A percentile compares a stretch with the other conserved stretches of the same genome.
Evolutionary conservation across 164 flowering plant genomes (phyloP).

Genomic region (Litsea cubeba): DNA sequence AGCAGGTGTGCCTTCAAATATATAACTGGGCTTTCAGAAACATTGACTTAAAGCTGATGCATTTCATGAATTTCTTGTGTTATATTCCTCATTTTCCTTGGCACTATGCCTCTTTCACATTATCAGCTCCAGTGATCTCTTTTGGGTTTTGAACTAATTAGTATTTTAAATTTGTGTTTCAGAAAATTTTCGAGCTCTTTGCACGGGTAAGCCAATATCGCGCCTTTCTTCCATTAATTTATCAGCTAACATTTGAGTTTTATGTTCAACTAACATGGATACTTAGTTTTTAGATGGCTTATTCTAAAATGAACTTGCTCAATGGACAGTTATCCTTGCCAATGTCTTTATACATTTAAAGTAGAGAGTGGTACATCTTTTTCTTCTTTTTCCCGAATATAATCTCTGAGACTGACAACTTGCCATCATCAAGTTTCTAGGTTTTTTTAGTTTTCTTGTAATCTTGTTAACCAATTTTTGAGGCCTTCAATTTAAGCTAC

Average conservation of each 20-base stretch:
- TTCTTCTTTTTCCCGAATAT: neutral
- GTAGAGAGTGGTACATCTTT: neutral
- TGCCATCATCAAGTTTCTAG: neutral
- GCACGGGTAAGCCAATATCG: slow-evolving; percentile 56
- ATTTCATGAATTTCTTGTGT: too few relatives aligned
- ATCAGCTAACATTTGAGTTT: neutral
- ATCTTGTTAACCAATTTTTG: too few relatives aligned
- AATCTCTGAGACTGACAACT: neutral
- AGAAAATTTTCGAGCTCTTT: slow-evolving; percentile 93
- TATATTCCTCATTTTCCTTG: neutral
- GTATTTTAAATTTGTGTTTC: slow-evolving; percentile 17
- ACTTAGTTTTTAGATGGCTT: neutral
- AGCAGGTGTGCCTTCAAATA: slow-evolving; percentile 32
- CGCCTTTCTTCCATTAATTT: neutral
- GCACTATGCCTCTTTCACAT: neutral
- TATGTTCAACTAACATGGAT: neutral
- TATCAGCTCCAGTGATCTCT: neutral
- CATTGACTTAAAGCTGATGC: neutral
- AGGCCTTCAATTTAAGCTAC: too few relatives aligned
- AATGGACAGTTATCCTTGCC: too few relatives aligned
- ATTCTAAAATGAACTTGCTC: too few relatives aligned
- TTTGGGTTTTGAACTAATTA: neutral
- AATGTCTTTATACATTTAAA: too few relatives aligned
- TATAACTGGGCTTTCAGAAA: too few relatives aligned
- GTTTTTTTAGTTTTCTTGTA: too few relatives aligned